Evolutionary conservation across 2,329 filamentous ascomycete genomes (phyloP).

Genomic region (Mariannaea sp.): DNA sequence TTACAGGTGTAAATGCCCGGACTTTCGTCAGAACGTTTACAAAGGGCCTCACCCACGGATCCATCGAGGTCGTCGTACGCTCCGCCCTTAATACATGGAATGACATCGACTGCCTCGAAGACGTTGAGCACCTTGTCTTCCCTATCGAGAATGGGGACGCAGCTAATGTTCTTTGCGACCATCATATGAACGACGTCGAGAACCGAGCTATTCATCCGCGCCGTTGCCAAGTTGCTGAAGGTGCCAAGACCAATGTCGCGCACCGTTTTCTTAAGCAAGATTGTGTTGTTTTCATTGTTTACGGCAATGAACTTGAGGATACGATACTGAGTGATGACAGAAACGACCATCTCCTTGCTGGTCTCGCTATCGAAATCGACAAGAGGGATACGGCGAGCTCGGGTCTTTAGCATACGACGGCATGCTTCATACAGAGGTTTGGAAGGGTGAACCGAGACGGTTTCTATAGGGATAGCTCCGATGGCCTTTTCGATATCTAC

Average conservation of each 20-base stretch:
- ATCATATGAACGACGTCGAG: slow-evolving; percentile 94
- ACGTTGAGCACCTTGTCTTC: slow-evolving; percentile 84
- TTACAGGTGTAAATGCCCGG: slow-evolving; percentile 96
- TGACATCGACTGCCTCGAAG: slow-evolving; percentile 97
- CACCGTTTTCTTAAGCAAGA: slow-evolving; percentile 85
- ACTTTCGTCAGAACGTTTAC: slow-evolving; percentile 87
- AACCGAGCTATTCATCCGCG: slow-evolving; percentile 86
- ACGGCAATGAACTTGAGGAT: slow-evolving; percentile 99
- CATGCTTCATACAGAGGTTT: slow-evolving; percentile 93
- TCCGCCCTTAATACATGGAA: slow-evolving; percentile 91
- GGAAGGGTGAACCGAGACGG: slow-evolving; percentile 91
- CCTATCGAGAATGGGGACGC: slow-evolving; percentile 87
- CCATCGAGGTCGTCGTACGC: slow-evolving; percentile 88
- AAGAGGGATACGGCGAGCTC: slow-evolving; percentile 89
- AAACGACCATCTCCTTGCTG: slow-evolving; percentile 87
- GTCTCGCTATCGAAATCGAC: slow-evolving; percentile 96
- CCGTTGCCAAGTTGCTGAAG: slow-evolving; percentile 79
- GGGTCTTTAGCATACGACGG: slow-evolving; percentile 89
- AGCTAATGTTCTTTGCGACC: slow-evolving; percentile 91
- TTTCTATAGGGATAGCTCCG: slow-evolving; percentile 88
- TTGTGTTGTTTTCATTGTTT: slow-evolving; percentile 83
- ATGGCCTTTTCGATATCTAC: slow-evolving; percentile 94
- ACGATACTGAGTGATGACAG: slow-evolving; percentile 96
- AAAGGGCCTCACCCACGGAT: slow-evolving; percentile 85
- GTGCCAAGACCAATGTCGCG: slow-evolving; percentile 84